Base-by-base conservation (phyloP, 768 basidiomycete species). In the Epithele typhae region DNA sequence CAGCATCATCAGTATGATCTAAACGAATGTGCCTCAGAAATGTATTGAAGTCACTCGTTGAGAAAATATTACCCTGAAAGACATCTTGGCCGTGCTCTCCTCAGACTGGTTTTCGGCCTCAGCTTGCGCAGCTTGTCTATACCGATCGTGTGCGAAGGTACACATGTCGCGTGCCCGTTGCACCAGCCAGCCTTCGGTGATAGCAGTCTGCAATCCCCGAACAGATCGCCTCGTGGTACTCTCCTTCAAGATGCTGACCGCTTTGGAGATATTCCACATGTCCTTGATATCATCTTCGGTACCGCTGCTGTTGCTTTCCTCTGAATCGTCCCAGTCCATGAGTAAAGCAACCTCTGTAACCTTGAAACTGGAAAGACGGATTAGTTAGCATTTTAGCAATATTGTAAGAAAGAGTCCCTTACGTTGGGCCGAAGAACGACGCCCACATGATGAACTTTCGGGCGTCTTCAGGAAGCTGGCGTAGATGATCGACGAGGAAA, bases 151-250 rank as follows among this genome's bases (percentile, higher is more conserved):
- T 3, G 81, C 70, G 62, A 86, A 85, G 55, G 77, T 81, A 62
- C 82, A 85, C 83, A 86, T 84, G 55, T 87, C 84, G 27, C 84
- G 68, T 4, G 82, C 84, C 40, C 81, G 69, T 47, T 84, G 81
- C 5, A 83, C 77, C 9, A 88, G 68, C 84, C 84, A 88, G 1
- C 86, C 86, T 59, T 87, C 84, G 1, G 77, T 65, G 17, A 86
- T 73, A 1, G 83, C 84, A 15, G 74, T 62, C 58, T 87, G 84
- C 27, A 84, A 67, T 4, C 84, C 84, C 18, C 77, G 77, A 72
- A 87, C 84, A 3, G 83, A 82, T 17, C 71, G 72, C 25, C 78
- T 75, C 25, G 57, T 53, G n/a, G 77, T 66, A 0, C 69, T 57
- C 25, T 54, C 44, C 9, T 66, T 67, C 8, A 77, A 61, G 39